Conservation (phyloP, 192 early-diverging fungal species). For the Linnemannia zychae region DNA sequence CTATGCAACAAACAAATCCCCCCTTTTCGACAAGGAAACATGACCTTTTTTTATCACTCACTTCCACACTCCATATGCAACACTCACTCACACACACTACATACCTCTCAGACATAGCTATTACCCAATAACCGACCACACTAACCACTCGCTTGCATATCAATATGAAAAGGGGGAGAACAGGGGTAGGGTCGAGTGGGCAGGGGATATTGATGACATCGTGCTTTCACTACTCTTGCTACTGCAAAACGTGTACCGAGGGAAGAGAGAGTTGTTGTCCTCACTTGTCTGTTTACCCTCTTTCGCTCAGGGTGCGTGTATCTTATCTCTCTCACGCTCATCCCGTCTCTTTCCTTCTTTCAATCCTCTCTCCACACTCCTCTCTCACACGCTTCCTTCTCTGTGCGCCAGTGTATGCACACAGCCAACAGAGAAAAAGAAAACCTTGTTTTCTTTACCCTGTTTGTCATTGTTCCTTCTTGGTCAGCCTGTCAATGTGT, state of each 20-base stretch:
- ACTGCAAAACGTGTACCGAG: not conserved
- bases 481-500: not conserved
- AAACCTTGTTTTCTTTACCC: not conserved
- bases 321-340: not conserved
- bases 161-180: too few species aligned
- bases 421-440: not conserved
- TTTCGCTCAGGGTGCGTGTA: not conserved
- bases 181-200: too few species aligned
- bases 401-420: not conserved
- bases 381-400: not conserved
- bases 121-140: too few species aligned
- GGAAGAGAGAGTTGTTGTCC: not conserved
- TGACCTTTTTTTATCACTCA: too few species aligned
- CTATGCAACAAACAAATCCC: too few species aligned
- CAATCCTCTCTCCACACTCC: conserved; percentile 1
- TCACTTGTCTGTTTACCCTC: not conserved
- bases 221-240: not conserved
- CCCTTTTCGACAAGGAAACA: too few species aligned
- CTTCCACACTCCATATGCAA: too few species aligned
- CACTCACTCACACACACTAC: too few species aligned
- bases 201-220: not conserved
- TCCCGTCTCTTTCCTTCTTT: not conserved
- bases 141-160: too few species aligned
- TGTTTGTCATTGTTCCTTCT: not conserved
- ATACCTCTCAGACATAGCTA: too few species aligned